These are phyloP conservation scores for Phytophthora kernoviae DNA, from an alignment of 352 stramenopile genomes.

Conservation along the genomic window DNA sequence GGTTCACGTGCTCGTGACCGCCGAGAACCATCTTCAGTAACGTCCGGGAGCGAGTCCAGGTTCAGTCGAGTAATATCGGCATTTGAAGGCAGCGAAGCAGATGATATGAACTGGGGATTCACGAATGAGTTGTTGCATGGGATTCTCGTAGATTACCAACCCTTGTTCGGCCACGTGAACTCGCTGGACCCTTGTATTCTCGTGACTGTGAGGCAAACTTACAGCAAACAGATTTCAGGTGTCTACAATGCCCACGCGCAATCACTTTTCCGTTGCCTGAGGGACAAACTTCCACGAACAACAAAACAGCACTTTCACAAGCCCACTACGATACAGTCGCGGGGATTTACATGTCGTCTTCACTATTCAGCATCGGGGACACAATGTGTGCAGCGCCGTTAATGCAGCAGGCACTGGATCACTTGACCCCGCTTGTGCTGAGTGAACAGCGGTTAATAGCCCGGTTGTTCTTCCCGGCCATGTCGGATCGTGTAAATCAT, in stretches of 20 bases:
- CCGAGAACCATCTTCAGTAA: conserved; percentile 29
- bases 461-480: conserved; percentile 51
- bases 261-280: conserved; percentile 61
- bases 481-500: conserved; percentile 7
- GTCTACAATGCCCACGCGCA: conserved; percentile 65
- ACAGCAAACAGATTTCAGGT: conserved; percentile 52
- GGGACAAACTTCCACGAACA: conserved; percentile 59
- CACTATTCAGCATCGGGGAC: conserved; percentile 57
- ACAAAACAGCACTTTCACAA: conserved; percentile 61
- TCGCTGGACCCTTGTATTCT: conserved; percentile 49
- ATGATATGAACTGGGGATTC: conserved; percentile 73
- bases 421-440: conserved; percentile 61
- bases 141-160: conserved; percentile 49
- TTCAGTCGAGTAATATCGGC: conserved; percentile 44
- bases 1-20: conserved; percentile 28
- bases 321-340: conserved; percentile 65
- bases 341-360: conserved; percentile 62
- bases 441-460: conserved; percentile 52
- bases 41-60: conserved; percentile 27
- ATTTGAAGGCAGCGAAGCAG: conserved; percentile 34
- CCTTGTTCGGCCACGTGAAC: conserved; percentile 42
- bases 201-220: conserved; percentile 43
- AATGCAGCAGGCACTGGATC: conserved; percentile 72
- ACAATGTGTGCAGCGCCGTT: conserved; percentile 59
- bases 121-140: conserved; percentile 63